Evolutionary conservation across 805 yeast genomes (phyloP).

Genomic region (Priceomyces castillae): DNA sequence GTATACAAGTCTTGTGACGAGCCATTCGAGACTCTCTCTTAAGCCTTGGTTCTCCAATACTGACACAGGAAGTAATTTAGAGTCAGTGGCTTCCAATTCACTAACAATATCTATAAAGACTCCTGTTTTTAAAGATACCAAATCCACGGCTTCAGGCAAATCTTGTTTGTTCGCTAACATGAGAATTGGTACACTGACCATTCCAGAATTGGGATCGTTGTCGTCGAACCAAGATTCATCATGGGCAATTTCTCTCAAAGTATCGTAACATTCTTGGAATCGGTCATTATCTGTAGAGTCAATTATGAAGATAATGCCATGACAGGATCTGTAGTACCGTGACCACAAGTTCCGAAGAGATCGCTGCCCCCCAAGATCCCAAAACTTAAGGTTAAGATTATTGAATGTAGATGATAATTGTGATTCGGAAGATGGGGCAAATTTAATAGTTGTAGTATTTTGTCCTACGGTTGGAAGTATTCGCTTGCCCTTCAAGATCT

Average conservation of each 20-base stretch:
- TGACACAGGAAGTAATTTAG: constrained; percentile 84
- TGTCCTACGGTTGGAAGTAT: constrained; percentile 96
- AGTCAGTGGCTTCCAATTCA: constrained; percentile 84
- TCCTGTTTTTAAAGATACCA: constrained; percentile 67
- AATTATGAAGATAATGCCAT: constrained; percentile 88
- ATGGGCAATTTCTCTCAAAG: constrained; percentile 48
- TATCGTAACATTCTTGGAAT: constrained; percentile 76
- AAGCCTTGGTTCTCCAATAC: constrained; percentile 85
- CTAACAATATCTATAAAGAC: constrained; percentile 79
- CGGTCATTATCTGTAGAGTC: constrained; percentile 86
- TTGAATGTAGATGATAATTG: constrained; percentile 33
- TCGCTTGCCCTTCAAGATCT: constrained; percentile 44
- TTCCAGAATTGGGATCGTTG: constrained; percentile 17
- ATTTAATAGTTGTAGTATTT: constrained; percentile 52
- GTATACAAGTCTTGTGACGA: constrained; percentile 65
- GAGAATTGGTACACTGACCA: constrained; percentile 74
- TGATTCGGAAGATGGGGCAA: constrained; percentile 38
- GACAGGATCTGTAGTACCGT: constrained; percentile 79
- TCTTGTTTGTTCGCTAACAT: constrained; percentile 98
- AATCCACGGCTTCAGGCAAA: constrained; percentile 45
- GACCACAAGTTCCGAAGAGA: constrained; percentile 84
- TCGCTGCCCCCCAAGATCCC: constrained; percentile 98
- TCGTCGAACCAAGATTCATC: constrained; percentile 39
- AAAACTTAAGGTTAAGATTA: constrained; percentile 64
- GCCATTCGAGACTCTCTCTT: constrained; percentile 86